These are phyloP conservation scores for Umbelopsis sp. DNA, from an alignment of 192 early-diverging fungal genomes.

Conservation along the genomic window DNA sequence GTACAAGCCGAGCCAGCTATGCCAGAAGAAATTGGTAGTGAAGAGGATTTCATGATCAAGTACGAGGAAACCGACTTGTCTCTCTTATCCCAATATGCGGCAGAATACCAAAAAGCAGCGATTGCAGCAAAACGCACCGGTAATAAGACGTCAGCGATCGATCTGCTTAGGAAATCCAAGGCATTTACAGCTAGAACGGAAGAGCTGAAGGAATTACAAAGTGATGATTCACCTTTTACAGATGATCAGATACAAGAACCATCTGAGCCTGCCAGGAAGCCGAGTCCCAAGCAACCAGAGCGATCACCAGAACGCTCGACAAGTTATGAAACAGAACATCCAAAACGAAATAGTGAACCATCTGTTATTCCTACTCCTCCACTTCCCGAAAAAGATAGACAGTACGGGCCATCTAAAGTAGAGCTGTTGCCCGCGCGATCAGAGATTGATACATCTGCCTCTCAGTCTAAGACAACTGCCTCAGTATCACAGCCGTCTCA, in stretches of 20 bases:
- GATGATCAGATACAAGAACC: not conserved
- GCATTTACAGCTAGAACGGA: not conserved
- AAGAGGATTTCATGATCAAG: not conserved
- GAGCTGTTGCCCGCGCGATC: too few relatives aligned
- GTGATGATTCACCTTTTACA: not conserved
- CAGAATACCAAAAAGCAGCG: conserved; percentile 30
- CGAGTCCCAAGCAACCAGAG: not conserved
- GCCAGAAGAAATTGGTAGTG: not conserved
- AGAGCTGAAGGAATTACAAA: conserved; percentile 14
- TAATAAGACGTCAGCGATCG: conserved; percentile 29
- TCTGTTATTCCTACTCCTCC: too few relatives aligned
- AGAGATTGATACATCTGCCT: too few relatives aligned
- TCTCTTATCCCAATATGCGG: not conserved
- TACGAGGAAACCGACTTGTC: not conserved
- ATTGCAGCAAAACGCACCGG: conserved; percentile 29
- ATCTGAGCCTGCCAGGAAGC: not conserved
- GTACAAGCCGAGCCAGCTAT: not conserved
- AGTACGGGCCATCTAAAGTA: too few relatives aligned
- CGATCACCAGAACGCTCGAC: too few relatives aligned
- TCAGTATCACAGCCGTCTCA: not conserved
- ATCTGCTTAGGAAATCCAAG: conserved; percentile 31
- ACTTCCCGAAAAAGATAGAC: too few relatives aligned
- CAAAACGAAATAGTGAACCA: too few relatives aligned
- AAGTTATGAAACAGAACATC: too few relatives aligned
- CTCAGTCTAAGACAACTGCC: not conserved